Evolutionary conservation across 2,329 filamentous ascomycete species (phyloP), one percentile per base, ranked within the genome.

Genomic region (Aspergillus aculeatus): DNA sequence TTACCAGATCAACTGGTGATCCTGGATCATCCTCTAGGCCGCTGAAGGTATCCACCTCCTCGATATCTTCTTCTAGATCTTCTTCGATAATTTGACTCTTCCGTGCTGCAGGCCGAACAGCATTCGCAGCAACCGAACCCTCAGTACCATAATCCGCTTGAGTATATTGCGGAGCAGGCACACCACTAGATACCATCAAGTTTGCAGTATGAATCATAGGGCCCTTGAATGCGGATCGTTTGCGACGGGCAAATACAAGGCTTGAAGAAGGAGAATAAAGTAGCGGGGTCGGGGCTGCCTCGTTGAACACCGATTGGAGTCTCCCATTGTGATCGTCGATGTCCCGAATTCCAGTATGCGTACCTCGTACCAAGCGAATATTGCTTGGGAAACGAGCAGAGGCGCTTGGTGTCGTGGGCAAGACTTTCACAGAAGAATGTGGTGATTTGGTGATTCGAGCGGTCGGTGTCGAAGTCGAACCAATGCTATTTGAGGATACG

Each of bases 401-500:
- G n/a, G 77, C 76, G 0, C 89, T 93, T 0, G 94, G 94, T 0
- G 93, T 96, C 0, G 91, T 91, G 1, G 95, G 94, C 2, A 98
- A 85, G n/a, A 98, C 90, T 77, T 98, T 98, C 68, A 98, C 89
- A 0, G 91, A 96, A 66, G 91, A 86, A 73, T 97, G 92, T 1
- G 95, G 94, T 3, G 89, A 93, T 24, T 90, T 86, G 14, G 84
- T 84, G 38, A 84, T 78, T 48, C 83, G 84, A 16, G 85, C 89
- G 69, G 88, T 89, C 38, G 89, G 89, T 19, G 87, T 84, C 4
- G 84, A 82, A 3, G 86, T 86, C 0, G 89, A 88, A 4, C 89
- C 87, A 0, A 89, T 89, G 23, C 87, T 88, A 61, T 88, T 89
- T 5, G 90, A 96, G 48, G 92, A 96, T 1, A 92, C 95, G 0